phyloP scores from a whole-genome alignment of 495 filamentous ascomycete genomes.

The Daldinia vernicosa region DNA sequence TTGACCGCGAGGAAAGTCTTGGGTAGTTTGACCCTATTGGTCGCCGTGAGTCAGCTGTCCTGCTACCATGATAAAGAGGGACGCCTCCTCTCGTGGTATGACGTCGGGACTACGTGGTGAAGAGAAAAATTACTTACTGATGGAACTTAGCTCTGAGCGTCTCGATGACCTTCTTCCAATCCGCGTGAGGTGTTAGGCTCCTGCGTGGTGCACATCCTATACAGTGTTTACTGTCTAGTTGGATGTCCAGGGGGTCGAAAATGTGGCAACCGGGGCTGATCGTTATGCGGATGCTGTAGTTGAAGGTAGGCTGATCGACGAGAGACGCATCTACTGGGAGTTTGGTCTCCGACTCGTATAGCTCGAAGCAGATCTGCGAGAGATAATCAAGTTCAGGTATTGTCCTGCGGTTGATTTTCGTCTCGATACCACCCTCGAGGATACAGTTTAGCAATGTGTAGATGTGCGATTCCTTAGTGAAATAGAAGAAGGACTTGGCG shows the following conservation, averaged over 20 bases:
- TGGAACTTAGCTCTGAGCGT: constrained; percentile 94
- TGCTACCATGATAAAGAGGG: constrained; percentile 8
- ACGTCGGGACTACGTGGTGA: constrained; percentile 15
- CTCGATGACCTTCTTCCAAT: constrained; percentile 96
- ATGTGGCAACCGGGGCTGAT: constrained; percentile 96
- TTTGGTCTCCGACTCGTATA: constrained; percentile 91
- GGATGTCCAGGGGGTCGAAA: constrained; percentile 93
- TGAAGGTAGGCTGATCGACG: constrained; percentile 66
- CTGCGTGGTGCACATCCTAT: constrained; percentile 90
- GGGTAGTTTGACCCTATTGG: constrained; percentile 84
- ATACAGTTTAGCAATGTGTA: constrained; percentile 99
- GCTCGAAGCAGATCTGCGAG: constrained; percentile 96
- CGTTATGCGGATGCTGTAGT: constrained; percentile 94
- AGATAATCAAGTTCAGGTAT: constrained; percentile 98
- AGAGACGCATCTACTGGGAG: constrained; percentile 55
- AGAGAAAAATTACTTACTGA: constrained; percentile 71
- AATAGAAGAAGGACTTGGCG: constrained; percentile 97
- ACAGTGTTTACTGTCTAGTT: constrained; percentile 92
- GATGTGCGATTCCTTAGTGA: constrained; percentile 98
- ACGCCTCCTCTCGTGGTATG: constrained; percentile 9
- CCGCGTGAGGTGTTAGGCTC: constrained; percentile 87
- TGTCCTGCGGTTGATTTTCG: constrained; percentile 85
- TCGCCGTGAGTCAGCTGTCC: constrained; percentile 20
- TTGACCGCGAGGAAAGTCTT: constrained; percentile 94
- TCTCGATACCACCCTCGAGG: constrained; percentile 92